Evolutionary conservation across 129 eudicot species (phyloP).

Genomic region (Gnaphalium uliginosum): DNA sequence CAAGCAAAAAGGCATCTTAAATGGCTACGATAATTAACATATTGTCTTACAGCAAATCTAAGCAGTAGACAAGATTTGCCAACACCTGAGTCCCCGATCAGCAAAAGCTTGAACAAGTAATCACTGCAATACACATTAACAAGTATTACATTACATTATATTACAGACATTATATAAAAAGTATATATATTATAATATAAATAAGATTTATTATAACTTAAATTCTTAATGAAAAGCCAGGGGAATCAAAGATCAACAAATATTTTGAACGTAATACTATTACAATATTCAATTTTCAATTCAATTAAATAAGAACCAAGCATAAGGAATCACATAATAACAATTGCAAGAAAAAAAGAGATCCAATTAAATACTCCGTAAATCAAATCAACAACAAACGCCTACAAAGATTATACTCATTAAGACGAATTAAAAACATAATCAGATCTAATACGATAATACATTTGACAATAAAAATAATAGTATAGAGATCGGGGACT

Average conservation of each 20-base stretch:
- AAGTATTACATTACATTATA: not conserved
- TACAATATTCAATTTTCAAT: too few species aligned
- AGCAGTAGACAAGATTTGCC: constrained; percentile 78
- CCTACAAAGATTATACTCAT: not conserved
- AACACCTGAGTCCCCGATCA: constrained; percentile 78
- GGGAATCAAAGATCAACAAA: not conserved
- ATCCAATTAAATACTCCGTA: constrained; percentile 14
- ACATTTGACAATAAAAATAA: too few species aligned
- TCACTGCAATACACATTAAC: constrained; percentile 51
- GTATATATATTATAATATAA: too few species aligned
- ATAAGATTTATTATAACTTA: not conserved
- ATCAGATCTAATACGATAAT: constrained; percentile 12
- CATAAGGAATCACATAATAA: not conserved
- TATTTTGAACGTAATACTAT: too few species aligned
- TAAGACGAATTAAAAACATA: not conserved
- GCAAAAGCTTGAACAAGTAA: constrained; percentile 73
- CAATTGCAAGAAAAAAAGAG: not conserved
- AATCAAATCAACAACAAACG: constrained; percentile 10
- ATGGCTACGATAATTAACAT: not conserved
- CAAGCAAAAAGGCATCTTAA: constrained; percentile 2
- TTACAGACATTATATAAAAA: not conserved
- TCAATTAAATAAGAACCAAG: not conserved
- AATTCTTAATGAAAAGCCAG: not conserved
- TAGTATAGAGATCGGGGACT: constrained; percentile 12
- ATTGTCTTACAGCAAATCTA: constrained; percentile 71